Base-by-base conservation (phyloP, 768 basidiomycete genomes). In the Neoboletus brunneissimus region DNA sequence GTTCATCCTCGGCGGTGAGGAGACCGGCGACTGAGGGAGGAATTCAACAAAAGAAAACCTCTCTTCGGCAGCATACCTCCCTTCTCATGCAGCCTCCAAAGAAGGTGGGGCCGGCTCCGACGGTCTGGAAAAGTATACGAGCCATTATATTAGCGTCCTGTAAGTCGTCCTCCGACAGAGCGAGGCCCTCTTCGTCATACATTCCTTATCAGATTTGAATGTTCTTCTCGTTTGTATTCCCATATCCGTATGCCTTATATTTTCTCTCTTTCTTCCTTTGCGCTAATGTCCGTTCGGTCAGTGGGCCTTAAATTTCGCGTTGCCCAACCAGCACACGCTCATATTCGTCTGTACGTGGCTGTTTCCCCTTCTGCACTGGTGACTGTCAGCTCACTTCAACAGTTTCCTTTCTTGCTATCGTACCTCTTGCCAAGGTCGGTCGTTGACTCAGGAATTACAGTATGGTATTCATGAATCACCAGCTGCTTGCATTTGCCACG, bases 401-500 rank as follows among this genome's bases (percentile, higher is more conserved):
- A 90, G 88, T 87, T 64, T 83, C 85, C 1, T 91, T 94, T 67
- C 72, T 91, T 43, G 84, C 92, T 9, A 94, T 94, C 56, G 81
- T 94, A 58, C 92, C 92, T 7, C 77, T 93, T 6, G 91, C 91
- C 40, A 90, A 91, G 74, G 88, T 87, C 38, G 25, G 49, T 31
- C 1, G 11, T 16, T 25, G 13, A 35, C 35, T 32, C 20, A 25
- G 29, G 2, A 27, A n/a, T 48, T 32, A 6, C 27, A 22, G 10
- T 34, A 9, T 22, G 12, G 32, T 57, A 15, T 61, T 58, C 20
- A 64, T 29, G 12, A 18, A 22, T 38, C 45, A 32, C 2, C 55
- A 90, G 87, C 72, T 93, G 5, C 78, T 94, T 2, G 87, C 86
- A 1, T 93, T 92, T 65, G 90, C 90, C 1, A 94, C 92, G 0